Evolutionary conservation across 2,329 filamentous ascomycete genomes (phyloP).

Genomic region (Clarireedia paspali): DNA sequence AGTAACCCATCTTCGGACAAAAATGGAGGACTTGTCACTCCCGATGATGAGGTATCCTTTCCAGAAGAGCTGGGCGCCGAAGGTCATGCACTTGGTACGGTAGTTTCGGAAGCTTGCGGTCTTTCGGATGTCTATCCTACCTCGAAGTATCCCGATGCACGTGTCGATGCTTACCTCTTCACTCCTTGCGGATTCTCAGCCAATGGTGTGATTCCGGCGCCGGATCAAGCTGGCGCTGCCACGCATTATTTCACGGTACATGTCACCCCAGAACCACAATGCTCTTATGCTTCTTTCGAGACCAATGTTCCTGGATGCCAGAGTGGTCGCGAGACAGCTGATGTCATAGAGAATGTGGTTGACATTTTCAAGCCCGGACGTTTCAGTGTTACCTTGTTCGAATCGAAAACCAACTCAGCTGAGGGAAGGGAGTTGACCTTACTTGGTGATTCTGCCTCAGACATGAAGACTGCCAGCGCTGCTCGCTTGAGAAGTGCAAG

Average conservation of each 20-base stretch:
- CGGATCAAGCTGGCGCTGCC: constrained; percentile 43
- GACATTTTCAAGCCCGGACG: constrained; percentile 95
- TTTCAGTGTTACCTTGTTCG: constrained; percentile 94
- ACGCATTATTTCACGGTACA: constrained; percentile 96
- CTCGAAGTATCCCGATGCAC: constrained; percentile 81
- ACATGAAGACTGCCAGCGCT: constrained; percentile 36
- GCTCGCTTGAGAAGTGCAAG: constrained; percentile 38
- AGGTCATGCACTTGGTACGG: constrained; percentile 84
- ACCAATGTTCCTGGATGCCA: constrained; percentile 91
- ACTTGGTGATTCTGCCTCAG: constrained; percentile 30
- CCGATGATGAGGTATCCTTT: constrained; percentile 50
- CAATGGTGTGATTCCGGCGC: constrained; percentile 86
- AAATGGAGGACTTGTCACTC: constrained; percentile 48
- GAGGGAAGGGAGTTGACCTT: constrained; percentile 19
- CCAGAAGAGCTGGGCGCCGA: constrained; percentile 79
- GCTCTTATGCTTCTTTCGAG: constrained; percentile 96
- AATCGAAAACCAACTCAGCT: constrained; percentile 58
- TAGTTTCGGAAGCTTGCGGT: constrained; percentile 85
- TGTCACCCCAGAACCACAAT: constrained; percentile 93
- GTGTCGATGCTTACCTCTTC: constrained; percentile 94
- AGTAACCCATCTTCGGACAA: constrained; percentile 61
- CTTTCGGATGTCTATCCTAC: constrained; percentile 83
- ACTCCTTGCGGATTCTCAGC: constrained; percentile 95
- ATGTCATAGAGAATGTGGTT: constrained; percentile 90
- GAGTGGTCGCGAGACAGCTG: constrained; percentile 78